phyloP scores from a whole-genome alignment of 2,329 filamentous ascomycete species.

The Coleophoma crateriformis region DNA sequence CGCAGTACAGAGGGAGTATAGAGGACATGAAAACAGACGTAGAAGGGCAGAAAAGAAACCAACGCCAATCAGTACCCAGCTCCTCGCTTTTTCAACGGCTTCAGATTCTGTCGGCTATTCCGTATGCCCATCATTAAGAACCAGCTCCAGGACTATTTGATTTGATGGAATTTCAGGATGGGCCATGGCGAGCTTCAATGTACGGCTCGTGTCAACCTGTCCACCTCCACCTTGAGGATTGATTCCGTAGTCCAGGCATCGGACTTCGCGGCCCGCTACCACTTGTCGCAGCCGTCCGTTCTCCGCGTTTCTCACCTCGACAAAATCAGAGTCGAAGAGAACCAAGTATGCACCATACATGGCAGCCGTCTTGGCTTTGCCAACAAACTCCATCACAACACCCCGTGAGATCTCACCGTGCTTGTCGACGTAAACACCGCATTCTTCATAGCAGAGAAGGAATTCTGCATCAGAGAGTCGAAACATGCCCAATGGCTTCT shows the following conservation, averaged over 20 bases:
- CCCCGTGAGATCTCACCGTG: conserved; percentile 91
- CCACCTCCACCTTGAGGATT: conserved; percentile 46
- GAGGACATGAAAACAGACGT: background rate
- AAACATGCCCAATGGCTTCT: conserved; percentile 93
- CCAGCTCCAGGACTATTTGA: background rate
- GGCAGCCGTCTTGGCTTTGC: conserved; percentile 78
- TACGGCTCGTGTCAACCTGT: background rate
- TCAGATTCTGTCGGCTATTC: background rate
- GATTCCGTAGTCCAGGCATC: conserved; percentile 81
- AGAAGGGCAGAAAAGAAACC: background rate
- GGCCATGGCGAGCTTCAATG: conserved; percentile 1
- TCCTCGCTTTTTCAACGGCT: background rate
- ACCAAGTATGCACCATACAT: conserved; percentile 89
- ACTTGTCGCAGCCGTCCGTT: conserved; percentile 92
- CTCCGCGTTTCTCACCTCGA: conserved; percentile 94
- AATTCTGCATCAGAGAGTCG: conserved; percentile 89
- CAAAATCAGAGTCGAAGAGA: conserved; percentile 92
- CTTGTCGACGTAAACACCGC: conserved; percentile 96
- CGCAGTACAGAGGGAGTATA: background rate
- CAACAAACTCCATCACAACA: conserved; percentile 99
- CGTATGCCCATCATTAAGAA: background rate
- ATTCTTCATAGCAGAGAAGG: conserved; percentile 89
- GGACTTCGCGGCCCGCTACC: conserved; percentile 84
- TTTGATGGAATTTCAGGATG: background rate
- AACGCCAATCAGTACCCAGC: background rate